Percentiles rank a stretch among this genome's conserved stretches.
Evolutionary conservation across 768 basidiomycete genomes (phyloP).

Genomic region (Rhodotorula babjevae): DNA sequence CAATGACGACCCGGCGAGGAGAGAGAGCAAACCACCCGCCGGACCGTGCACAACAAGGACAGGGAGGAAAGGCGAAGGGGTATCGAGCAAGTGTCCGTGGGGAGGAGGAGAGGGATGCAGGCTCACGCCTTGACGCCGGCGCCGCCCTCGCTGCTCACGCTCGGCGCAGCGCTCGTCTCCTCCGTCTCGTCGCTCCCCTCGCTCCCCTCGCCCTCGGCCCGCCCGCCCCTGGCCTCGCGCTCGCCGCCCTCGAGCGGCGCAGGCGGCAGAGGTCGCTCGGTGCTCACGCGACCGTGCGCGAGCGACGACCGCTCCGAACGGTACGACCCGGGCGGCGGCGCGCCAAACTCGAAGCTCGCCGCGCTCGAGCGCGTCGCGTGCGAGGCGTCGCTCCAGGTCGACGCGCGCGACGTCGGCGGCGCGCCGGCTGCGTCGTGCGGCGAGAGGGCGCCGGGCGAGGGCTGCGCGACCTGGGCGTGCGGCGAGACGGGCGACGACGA

Average conservation of each 20-base stretch:
- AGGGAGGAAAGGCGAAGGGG: no score
- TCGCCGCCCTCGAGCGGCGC: not conserved
- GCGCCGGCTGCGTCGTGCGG: not conserved
- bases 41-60: no score
- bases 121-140: not conserved
- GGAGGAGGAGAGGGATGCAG: no score
- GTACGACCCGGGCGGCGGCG: not conserved
- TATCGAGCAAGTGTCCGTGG: not conserved
- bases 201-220: not conserved
- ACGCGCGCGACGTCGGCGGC: not conserved
- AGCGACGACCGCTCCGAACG: not conserved
- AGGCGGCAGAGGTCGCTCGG: not conserved
- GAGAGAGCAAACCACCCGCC: no score
- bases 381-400: constrained; percentile 1
- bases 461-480: not conserved
- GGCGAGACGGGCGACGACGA: constrained; percentile 6
- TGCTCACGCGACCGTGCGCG: no score
- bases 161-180: constrained; percentile 16
- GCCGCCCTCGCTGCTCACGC: constrained; percentile 3
- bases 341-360: constrained; percentile 14
- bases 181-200: constrained; percentile 6
- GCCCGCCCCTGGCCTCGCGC: not conserved
- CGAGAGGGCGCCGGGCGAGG: not conserved
- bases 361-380: constrained; percentile 7
- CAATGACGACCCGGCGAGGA: no score